phyloP scores from a whole-genome alignment of 106 monocot genomes.

The Dendrobium huoshanense region DNA sequence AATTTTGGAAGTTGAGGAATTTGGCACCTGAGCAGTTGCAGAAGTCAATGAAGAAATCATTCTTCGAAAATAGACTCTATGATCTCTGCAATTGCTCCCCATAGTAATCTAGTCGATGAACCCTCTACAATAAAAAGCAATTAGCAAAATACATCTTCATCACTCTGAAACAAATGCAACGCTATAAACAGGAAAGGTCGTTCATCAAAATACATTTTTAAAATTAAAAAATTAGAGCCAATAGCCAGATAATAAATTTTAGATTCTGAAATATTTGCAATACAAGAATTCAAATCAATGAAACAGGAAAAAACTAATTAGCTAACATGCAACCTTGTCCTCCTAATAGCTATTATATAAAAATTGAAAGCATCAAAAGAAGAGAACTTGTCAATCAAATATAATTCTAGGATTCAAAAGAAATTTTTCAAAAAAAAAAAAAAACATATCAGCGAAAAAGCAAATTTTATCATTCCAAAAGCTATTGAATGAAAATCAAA shows the following conservation, averaged over 20 bases:
- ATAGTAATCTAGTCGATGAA: not conserved
- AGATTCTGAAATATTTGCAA: no score
- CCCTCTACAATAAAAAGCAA: not conserved
- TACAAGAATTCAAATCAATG: no score
- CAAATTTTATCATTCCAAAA: not conserved
- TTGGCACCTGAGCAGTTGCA: not conserved
- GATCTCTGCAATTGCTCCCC: conserved; percentile 1
- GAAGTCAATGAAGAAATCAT: conserved; percentile 11
- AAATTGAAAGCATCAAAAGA: not conserved
- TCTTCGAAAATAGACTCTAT: conserved; percentile 5
- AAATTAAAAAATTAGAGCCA: no score
- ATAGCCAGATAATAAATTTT: no score
- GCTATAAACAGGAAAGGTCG: no score
- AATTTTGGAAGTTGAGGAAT: not conserved
- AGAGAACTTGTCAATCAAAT: not conserved
- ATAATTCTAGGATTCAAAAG: not conserved
- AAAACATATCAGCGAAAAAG: not conserved
- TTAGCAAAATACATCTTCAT: not conserved
- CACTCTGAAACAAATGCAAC: not conserved
- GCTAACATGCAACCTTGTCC: not conserved
- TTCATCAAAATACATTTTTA: no score
- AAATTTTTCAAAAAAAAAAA: no score
- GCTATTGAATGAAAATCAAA: not conserved
- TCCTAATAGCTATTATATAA: not conserved
- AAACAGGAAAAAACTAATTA: not conserved